Evolutionary conservation across 2,329 filamentous ascomycete genomes (phyloP).

Genomic region (Emergomyces orientalis): DNA sequence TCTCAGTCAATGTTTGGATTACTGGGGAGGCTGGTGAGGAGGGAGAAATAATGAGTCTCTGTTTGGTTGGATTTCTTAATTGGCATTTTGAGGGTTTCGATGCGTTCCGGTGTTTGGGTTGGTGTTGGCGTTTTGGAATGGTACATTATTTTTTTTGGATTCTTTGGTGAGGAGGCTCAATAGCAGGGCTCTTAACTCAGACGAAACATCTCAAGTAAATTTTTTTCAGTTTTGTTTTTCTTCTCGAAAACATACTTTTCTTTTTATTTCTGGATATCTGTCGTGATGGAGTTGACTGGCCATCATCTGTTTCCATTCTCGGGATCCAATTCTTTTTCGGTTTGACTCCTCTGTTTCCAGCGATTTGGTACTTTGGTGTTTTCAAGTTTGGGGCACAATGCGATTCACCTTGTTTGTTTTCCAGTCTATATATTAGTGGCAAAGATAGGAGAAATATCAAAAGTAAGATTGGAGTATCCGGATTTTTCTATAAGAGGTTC

Average conservation of each 20-base stretch:
- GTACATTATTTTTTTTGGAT: not conserved
- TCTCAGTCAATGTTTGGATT: not conserved
- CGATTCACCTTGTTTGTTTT: not conserved
- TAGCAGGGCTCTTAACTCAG: not conserved
- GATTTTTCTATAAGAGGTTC: not conserved
- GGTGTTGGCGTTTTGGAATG: not conserved
- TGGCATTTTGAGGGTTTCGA: not conserved
- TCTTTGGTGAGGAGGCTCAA: not conserved
- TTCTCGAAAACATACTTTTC: not conserved
- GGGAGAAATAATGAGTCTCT: not conserved
- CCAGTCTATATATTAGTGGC: not conserved
- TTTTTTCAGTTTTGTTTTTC: not conserved
- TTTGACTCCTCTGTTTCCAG: not conserved
- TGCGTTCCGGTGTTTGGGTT: not conserved
- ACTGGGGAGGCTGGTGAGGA: not conserved
- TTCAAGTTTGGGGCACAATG: not conserved
- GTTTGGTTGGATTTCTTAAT: not conserved
- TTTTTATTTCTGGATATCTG: not conserved
- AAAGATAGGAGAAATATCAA: not conserved
- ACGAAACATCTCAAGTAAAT: not conserved
- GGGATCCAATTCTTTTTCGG: not conserved
- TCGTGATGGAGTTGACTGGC: not conserved
- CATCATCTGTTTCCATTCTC: not conserved
- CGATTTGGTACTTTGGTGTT: not conserved
- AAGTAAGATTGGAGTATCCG: not conserved